Percentiles rank a stretch among this genome's conserved stretches.
These are phyloP conservation scores for Piper betle DNA, from an alignment of 164 flowering plant species.

Conservation along the genomic window DNA sequence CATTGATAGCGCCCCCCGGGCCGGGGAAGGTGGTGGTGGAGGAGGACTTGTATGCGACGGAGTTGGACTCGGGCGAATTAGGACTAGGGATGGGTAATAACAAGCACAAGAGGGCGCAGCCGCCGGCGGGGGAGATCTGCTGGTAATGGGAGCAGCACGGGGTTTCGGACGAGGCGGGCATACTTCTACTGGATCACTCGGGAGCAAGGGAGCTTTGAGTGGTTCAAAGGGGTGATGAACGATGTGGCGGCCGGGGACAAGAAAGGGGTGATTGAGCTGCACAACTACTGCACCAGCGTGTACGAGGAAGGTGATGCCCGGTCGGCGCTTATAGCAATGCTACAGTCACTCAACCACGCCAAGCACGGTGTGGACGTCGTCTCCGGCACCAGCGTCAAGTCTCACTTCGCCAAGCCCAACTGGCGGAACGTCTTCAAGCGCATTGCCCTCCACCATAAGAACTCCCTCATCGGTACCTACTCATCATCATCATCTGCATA, in stretches of 20 bases:
- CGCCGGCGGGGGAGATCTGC: background rate
- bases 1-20: too few species aligned
- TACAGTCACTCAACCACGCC: slow-evolving; percentile 42
- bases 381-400: slow-evolving; percentile 44
- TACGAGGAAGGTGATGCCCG: slow-evolving; percentile 58
- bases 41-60: too few species aligned
- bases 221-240: slow-evolving; percentile 59
- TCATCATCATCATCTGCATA: too few species aligned
- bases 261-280: slow-evolving; percentile 38
- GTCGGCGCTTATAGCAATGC: slow-evolving; percentile 52
- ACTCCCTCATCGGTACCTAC: slow-evolving; percentile 31
- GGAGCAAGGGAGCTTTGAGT: slow-evolving; percentile 54
- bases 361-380: slow-evolving; percentile 51
- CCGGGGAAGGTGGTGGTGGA: too few species aligned
- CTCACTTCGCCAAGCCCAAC: slow-evolving; percentile 53
- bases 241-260: slow-evolving; percentile 41
- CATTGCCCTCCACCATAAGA: slow-evolving; percentile 27
- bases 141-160: background rate
- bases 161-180: slow-evolving; percentile 32
- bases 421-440: slow-evolving; percentile 43
- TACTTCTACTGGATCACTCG: slow-evolving; percentile 66
- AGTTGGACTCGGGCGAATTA: too few species aligned
- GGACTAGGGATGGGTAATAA: too few species aligned
- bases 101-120: slow-evolving; percentile 10
- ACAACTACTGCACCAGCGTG: slow-evolving; percentile 55